A percentile compares a stretch with the other conserved stretches of the same genome.
These are phyloP conservation scores for Citrus maxima DNA, from an alignment of 345 rosid species.

Conservation along the genomic window DNA sequence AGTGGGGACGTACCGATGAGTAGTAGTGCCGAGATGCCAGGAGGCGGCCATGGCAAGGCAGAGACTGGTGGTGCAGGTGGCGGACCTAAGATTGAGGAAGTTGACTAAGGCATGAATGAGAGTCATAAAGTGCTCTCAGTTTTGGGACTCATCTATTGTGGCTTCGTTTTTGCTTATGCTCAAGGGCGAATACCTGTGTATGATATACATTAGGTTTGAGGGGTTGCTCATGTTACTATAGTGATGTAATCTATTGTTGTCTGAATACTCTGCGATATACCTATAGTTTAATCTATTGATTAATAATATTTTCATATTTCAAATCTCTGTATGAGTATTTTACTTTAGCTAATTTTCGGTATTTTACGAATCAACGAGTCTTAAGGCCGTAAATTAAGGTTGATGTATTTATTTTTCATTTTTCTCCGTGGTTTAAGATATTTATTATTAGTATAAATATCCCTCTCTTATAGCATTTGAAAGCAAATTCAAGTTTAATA, in stretches of 20 bases:
- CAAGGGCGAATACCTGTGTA: not conserved
- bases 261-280: no score
- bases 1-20: slow-evolving; percentile 14
- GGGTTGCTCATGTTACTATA: not conserved
- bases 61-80: slow-evolving; percentile 2
- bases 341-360: no score
- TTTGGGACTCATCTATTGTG: not conserved
- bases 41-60: not conserved
- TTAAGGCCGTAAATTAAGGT: no score
- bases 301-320: no score
- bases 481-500: no score
- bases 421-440: no score
- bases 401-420: no score
- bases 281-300: not conserved
- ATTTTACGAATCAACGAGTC: no score
- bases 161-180: not conserved
- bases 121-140: not conserved
- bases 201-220: not conserved
- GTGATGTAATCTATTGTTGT: not conserved
- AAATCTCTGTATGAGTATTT: no score
- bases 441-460: no score
- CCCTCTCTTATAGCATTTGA: no score
- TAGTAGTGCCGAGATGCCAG: not conserved
- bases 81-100: slow-evolving; percentile 28
- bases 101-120: not conserved